These are phyloP conservation scores for Metschnikowia continentalis DNA, from an alignment of 805 yeast species.

Conservation along the genomic window DNA sequence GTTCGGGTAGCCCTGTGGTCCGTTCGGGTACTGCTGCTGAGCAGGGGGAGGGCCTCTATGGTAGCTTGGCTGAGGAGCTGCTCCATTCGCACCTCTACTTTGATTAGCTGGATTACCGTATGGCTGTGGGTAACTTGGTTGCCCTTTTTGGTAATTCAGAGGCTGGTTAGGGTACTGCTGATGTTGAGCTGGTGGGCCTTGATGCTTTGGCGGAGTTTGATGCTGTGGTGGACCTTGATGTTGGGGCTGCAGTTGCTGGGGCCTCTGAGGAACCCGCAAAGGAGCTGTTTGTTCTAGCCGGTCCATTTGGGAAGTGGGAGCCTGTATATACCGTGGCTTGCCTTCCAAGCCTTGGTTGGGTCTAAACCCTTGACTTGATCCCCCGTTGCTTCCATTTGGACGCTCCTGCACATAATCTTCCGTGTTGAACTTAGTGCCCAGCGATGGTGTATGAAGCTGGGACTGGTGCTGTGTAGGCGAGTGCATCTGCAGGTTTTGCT, in stretches of 20 bases:
- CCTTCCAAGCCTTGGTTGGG: conserved; percentile 3
- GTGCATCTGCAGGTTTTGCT: conserved; percentile 14
- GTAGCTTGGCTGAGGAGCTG: not conserved
- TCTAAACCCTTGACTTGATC: not conserved
- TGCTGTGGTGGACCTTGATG: not conserved
- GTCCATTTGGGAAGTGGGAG: conserved; percentile 21
- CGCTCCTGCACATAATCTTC: conserved; percentile 1
- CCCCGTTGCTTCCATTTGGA: not conserved
- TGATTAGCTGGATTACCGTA: not conserved
- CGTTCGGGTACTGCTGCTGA: not conserved
- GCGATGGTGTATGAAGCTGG: conserved; percentile 15
- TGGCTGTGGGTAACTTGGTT: not conserved
- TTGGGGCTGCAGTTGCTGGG: not conserved
- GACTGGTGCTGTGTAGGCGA: conserved; percentile 9
- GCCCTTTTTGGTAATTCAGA: not conserved
- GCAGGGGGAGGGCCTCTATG: not conserved
- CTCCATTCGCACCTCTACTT: not conserved
- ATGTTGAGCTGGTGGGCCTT: not conserved
- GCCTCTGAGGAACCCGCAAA: not conserved
- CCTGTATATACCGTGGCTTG: conserved; percentile 30
- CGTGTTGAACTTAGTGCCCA: conserved; percentile 10
- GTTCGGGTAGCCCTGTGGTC: not conserved
- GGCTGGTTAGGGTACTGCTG: not conserved
- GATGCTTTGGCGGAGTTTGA: not conserved
- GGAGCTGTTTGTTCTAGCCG: not conserved